These are phyloP conservation scores for Glaciozyma martinii DNA, from an alignment of 768 basidiomycete species.

Conservation along the genomic window DNA sequence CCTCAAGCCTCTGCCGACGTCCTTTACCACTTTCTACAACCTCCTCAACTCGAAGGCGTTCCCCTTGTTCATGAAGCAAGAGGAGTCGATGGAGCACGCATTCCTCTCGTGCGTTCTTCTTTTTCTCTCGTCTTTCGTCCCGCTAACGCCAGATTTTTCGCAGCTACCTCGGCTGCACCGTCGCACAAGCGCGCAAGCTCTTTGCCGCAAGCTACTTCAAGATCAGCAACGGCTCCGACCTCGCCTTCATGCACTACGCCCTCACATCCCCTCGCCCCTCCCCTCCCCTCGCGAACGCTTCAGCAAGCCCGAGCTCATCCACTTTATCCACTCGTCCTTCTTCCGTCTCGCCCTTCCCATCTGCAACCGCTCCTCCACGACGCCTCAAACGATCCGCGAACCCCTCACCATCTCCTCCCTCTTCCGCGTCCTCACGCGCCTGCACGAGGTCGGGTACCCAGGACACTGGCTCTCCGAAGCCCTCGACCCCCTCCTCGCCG, in stretches of 20 bases:
- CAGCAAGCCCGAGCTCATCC: neutral
- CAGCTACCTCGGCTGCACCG: neutral
- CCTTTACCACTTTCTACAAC: neutral
- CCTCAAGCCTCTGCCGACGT: neutral
- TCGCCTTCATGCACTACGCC: neutral
- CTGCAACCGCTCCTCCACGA: neutral
- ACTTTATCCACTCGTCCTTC: neutral
- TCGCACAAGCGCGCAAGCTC: neutral
- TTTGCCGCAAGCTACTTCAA: neutral
- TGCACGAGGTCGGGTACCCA: constrained; percentile 1
- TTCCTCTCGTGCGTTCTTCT: neutral
- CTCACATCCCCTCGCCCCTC: neutral
- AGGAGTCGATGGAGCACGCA: neutral
- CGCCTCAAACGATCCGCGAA: neutral
- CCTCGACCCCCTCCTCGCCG: neutral
- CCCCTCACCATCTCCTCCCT: neutral
- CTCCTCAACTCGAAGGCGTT: neutral
- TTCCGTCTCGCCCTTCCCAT: neutral
- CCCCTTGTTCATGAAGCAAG: neutral
- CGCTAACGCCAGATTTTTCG: too few species aligned
- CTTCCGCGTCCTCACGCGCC: constrained; percentile 1
- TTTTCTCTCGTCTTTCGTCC: too few species aligned
- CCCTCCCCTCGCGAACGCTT: neutral
- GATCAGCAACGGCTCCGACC: neutral
- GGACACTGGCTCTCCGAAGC: neutral